Base-by-base conservation (phyloP, 106 monocot species). In the Acanthochlamys bracteata region DNA sequence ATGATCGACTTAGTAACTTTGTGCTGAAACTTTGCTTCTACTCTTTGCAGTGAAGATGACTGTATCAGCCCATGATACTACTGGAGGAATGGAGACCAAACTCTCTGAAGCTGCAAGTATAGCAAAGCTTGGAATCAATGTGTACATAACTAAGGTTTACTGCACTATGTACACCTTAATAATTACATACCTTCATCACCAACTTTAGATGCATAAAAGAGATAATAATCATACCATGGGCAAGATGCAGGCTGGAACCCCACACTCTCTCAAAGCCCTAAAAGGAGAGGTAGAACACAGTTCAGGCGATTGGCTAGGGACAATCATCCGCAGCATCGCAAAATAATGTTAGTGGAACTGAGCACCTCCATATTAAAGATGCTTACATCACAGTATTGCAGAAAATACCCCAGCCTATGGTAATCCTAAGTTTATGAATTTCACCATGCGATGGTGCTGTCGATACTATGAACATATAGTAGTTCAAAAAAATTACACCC, bases 71-170 rank as follows among this genome's bases (percentile, higher is more conserved):
- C 95, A 96, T 70, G 95, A 96, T 62, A 90, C 95, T 15, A 96
- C 95, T 24, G 95, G 95, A 15, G 95, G 95, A 24, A 96, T 96
- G 95, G 80, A 88, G 71, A 76, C 90, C 40, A 96, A 96, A 59
- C 87, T 96, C 71, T 33, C 68, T 45, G 90, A 96, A 78, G 95
- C 95, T 57, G 84, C 90, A 53, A 52, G 56, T 56, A 96, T 96
- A 59, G 95, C 95, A 42, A 87, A 83, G 41, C 87, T 82, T 26
- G 95, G 90, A 53, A 84, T 96, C 25, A 56, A 82, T 77, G 95
- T 96, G 9, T 90, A 83, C 78, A 96, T 96, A 25, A 88, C 87
- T 23, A 90, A 88, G 90, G 95, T 77, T 54, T 42, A 54, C 1
- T 20, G 39, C 8, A 43, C 43, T 43, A 43, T 8, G 43, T 13